Evolutionary conservation across 2,329 filamentous ascomycete genomes (phyloP), one percentile per base, ranked within the genome.

Genomic region (Pyricularia sp.): DNA sequence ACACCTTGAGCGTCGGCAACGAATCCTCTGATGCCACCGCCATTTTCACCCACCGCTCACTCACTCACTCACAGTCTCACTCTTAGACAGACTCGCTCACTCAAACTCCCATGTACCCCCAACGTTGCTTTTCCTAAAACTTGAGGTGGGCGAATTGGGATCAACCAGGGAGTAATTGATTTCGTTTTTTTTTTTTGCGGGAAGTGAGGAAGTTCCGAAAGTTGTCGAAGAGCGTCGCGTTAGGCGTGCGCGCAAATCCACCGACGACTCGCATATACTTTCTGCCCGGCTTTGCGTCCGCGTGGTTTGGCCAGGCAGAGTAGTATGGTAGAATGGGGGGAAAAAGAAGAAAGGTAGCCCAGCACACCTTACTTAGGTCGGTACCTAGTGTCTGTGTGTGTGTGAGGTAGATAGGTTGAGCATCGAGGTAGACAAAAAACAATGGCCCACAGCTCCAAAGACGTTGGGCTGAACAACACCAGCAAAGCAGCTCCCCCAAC

Each of bases 1-100:
- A 76, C 61, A 86, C 79, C 77, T 86, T 86, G 71, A 86, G 79
- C 11, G 81, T 81, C 28, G 82, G 81, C 30, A 84, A 75, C 25
- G 79, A 75, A 71, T 83, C 81, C 72, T 84, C 81, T 59, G 81
- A 82, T 61, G 80, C 77, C 79, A 82, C 42, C 10, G n/a, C 30
- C 64, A 65, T 65, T 65, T 65, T 65, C 14, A n/a, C 42, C 42
- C 20, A n/a, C 42, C 33, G 33, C 42, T 50, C 42, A 17, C 36
- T 42, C 36, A 20, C 36, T 17, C 36, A 42, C 28, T 4, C 28
- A 14, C 31, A 2, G 4, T 36, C 33, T 36, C 33, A 2, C 42
- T 50, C 42, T n/a, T 17, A 36, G 33, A 14, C 33, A 14, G 33
- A 36, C 17, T 50, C 42, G 42, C 17, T 50, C 20, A n/a, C 42